phyloP scores from a whole-genome alignment of 768 basidiomycete genomes.

The Lentinula lateritia region DNA sequence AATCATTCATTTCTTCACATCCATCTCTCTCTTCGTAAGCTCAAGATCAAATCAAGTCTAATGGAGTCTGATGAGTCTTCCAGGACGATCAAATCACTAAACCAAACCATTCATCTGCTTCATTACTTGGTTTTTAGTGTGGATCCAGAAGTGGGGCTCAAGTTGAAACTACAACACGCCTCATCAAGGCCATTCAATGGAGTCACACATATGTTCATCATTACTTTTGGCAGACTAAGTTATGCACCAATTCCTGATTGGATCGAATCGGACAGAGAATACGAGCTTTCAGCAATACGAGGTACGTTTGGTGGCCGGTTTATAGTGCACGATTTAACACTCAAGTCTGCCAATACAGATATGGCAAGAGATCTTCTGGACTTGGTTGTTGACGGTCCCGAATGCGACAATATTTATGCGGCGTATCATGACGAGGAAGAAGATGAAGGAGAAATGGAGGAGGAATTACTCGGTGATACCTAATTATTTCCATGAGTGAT shows the following conservation, averaged over 20 bases:
- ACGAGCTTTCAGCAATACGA: conserved; percentile 37
- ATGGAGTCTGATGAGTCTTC: conserved; percentile 7
- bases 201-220: conserved; percentile 63
- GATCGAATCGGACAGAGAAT: conserved; percentile 34
- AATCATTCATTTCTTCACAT: conserved; percentile 30
- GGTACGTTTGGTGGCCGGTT: conserved; percentile 31
- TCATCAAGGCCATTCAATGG: conserved; percentile 53
- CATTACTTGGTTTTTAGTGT: conserved; percentile 55
- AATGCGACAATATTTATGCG: conserved; percentile 60
- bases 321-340: conserved; percentile 3
- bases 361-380: conserved; percentile 58
- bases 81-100: conserved; percentile 48
- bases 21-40: conserved; percentile 32
- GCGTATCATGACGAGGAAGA: conserved; percentile 47
- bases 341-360: conserved; percentile 27
- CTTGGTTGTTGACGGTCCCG: conserved; percentile 66
- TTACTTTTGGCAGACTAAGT: conserved; percentile 72
- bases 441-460: conserved; percentile 61
- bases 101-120: conserved; percentile 52
- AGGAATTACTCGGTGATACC: conserved; percentile 28
- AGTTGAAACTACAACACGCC: conserved; percentile 52
- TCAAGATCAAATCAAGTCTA: neutral
- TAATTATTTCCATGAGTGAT: neutral
- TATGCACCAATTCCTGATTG: conserved; percentile 65
- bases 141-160: conserved; percentile 43